Evolutionary conservation across 331 rosid species (phyloP), one percentile per base, ranked within the genome.

Genomic region (Arachis monticola): DNA sequence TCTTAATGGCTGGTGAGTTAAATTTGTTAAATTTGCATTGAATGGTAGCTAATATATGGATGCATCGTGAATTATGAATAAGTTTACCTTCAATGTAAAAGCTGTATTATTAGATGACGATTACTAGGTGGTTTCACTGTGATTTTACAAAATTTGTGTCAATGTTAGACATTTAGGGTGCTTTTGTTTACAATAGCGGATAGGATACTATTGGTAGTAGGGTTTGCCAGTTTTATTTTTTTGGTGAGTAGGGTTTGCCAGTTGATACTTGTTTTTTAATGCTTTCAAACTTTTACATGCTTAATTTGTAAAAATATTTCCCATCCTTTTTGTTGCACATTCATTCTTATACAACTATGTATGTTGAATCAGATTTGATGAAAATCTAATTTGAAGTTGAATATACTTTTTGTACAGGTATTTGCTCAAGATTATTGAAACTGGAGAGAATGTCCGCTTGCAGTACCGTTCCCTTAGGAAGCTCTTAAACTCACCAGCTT

Each of bases 1-100:
- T 86, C 99, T 95, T 68, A 95, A 95, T 87, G 99, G 99, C 89
- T 95, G 99, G 99, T 95, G 79, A 88, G 96, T 87, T 71, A 32
- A 69, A 52, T 73, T 52, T 73, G 48, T 65, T 82, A 59, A 44
- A 72, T 56, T 79, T 80, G 56, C 75, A 52, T 67, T 69, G 27
- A 72, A 55, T 48, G 53, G 10, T 48, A 9, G 12, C 12, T 10
- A 50, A n/a, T 38, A 38, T 64, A 61, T 77, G 27, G 50, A 74
- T 68, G 27, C 76, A n/a, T 8, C 63, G 57, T 45, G 73, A 69
- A 27, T 30, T 60, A 61, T 59, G 78, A 66, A 22, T 10, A 31
- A 17, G 40, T 66, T 30, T 30, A 63, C 69, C 48, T 11, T 38
- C 3, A 46, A 70, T 65, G 65, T 38, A 11, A 10, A 63, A 75